Conservation (phyloP, 495 filamentous ascomycete species). For the Hypoxylon subgilvum region DNA sequence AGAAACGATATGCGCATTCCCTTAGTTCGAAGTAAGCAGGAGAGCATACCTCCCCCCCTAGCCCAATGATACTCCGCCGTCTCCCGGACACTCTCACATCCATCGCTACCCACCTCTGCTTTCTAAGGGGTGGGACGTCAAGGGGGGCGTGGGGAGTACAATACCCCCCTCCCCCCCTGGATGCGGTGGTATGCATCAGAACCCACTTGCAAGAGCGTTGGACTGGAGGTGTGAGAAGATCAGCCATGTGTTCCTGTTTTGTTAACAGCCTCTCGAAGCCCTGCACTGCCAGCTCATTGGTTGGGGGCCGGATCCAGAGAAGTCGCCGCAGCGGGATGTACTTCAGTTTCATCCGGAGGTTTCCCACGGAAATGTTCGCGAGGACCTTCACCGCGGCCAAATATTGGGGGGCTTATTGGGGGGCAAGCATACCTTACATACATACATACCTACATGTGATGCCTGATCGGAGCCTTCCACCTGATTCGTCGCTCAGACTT, state of each 20-base stretch:
- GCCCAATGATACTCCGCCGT: conserved; percentile 36
- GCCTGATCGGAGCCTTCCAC: not conserved
- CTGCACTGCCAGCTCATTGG: conserved; percentile 38
- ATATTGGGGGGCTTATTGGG: too few relatives aligned
- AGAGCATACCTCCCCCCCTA: conserved; percentile 28
- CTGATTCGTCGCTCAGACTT: conserved; percentile 13
- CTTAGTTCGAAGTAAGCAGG: conserved; percentile 37
- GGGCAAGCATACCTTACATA: too few relatives aligned
- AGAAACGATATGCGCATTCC: conserved; percentile 43
- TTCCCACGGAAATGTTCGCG: conserved; percentile 28
- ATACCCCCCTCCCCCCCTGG: conserved; percentile 11
- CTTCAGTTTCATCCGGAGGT: conserved; percentile 33
- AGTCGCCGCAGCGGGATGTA: conserved; percentile 32
- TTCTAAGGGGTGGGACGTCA: conserved; percentile 19
- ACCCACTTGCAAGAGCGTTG: conserved; percentile 18
- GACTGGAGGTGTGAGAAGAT: conserved; percentile 29
- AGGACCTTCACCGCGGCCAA: conserved; percentile 8
- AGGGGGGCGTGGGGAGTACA: conserved; percentile 36
- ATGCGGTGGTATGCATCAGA: conserved; percentile 32
- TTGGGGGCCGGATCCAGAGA: conserved; percentile 35
- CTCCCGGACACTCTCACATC: conserved; percentile 28
- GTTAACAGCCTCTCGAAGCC: conserved; percentile 37
- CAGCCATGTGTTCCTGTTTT: conserved; percentile 37
- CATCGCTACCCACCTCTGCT: conserved; percentile 30
- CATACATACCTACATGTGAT: too few relatives aligned